Conservation (phyloP, 352 stramenopile genomes). For the Phytophthora constricta region DNA sequence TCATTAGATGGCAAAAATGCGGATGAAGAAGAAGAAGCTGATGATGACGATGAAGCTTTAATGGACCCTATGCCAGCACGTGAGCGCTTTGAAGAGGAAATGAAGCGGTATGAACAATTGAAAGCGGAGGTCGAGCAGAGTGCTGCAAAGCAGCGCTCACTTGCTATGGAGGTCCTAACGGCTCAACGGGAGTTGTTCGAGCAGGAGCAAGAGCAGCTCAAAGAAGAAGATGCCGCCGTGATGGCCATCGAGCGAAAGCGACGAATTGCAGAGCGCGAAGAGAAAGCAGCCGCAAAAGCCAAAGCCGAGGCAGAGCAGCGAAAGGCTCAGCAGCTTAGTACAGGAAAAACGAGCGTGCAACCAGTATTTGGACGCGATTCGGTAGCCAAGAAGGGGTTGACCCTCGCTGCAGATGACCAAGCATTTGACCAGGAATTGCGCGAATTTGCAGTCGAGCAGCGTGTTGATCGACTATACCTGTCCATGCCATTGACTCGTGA, state of each 20-base stretch:
- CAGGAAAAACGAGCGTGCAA: constrained; percentile 35
- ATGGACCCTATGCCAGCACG: constrained; percentile 56
- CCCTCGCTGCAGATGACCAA: constrained; percentile 60
- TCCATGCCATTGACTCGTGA: constrained; percentile 49
- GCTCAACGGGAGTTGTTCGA: constrained; percentile 66
- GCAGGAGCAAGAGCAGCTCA: constrained; percentile 55
- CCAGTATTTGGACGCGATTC: constrained; percentile 54
- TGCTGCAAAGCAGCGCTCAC: constrained; percentile 44
- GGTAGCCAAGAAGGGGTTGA: constrained; percentile 63
- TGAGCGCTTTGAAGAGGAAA: constrained; percentile 47
- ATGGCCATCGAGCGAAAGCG: constrained; percentile 57
- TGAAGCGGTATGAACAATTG: constrained; percentile 38
- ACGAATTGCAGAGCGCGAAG: constrained; percentile 48
- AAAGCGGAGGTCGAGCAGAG: constrained; percentile 44
- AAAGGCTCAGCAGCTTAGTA: constrained; percentile 25
- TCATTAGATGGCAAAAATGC: constrained; percentile 15
- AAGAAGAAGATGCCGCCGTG: constrained; percentile 51
- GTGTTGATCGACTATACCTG: constrained; percentile 59
- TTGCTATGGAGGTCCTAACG: constrained; percentile 70
- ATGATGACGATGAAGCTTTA: constrained; percentile 24
- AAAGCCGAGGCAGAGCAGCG: constrained; percentile 48
- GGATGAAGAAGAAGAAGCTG: constrained; percentile 29
- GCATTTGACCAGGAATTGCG: constrained; percentile 62
- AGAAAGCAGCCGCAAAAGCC: constrained; percentile 57
- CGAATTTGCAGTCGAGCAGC: constrained; percentile 49